Percentiles rank a stretch among this genome's conserved stretches.
Conservation (phyloP, 164 flowering plant genomes). For the Brasenia schreberi region DNA sequence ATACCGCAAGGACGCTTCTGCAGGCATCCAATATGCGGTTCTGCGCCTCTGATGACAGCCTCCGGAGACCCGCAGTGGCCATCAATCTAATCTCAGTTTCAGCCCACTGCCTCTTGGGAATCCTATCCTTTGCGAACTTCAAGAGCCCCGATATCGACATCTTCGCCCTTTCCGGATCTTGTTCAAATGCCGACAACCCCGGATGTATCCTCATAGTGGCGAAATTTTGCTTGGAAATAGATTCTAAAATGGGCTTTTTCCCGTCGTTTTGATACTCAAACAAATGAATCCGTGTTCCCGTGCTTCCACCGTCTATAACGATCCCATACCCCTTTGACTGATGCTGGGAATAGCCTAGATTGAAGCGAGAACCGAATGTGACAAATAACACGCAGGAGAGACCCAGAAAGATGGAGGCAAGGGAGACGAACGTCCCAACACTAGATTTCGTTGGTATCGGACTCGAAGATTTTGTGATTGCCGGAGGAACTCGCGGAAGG, state of each 20-base stretch:
- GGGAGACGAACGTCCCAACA: conserved; percentile 1
- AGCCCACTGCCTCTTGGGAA: conserved; percentile 51
- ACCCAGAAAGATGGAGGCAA: conserved; percentile 8
- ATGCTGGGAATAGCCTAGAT: conserved; percentile 1
- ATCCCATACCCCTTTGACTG: conserved; percentile 24
- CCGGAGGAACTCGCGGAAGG: conserved; percentile 11
- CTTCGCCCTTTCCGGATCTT: conserved; percentile 45
- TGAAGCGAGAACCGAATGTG: background rate
- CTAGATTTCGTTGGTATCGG: background rate
- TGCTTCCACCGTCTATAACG: conserved; percentile 89
- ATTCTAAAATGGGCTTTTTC: conserved; percentile 11
- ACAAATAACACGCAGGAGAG: conserved; percentile 16
- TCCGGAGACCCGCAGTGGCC: conserved; percentile 93
- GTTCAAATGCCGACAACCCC: conserved; percentile 61
- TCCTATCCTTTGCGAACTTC: conserved; percentile 50
- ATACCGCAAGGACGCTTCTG: conserved; percentile 36
- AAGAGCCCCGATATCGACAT: conserved; percentile 44
- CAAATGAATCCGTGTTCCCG: conserved; percentile 83
- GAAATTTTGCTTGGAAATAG: conserved; percentile 20
- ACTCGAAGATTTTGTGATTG: conserved; percentile 8
- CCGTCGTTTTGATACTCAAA: conserved; percentile 27
- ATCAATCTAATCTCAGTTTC: conserved; percentile 69
- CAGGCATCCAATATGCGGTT: conserved; percentile 58
- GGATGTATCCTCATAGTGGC: conserved; percentile 59
- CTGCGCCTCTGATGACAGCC: conserved; percentile 37